These are phyloP conservation scores for Neckera pumila DNA, from an alignment of 225 moss, liverwort and hornwort genomes.

Conservation along the genomic window DNA sequence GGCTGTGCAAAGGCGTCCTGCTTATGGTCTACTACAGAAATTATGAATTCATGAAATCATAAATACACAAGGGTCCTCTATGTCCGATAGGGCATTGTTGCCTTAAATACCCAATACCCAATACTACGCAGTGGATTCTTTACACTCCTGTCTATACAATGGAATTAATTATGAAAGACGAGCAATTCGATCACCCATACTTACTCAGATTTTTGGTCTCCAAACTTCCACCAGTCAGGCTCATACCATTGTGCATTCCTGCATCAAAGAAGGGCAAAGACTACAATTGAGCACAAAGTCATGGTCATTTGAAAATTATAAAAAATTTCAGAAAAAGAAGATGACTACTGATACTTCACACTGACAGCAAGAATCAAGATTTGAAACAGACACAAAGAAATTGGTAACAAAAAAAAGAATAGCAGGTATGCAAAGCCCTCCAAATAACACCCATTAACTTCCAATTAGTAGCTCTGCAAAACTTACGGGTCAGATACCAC, in stretches of 20 bases:
- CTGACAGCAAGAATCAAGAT: not conserved
- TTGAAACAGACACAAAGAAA: not conserved
- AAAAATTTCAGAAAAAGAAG: not conserved
- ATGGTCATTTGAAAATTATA: not conserved
- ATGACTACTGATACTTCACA: not conserved
- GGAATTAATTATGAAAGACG: not conserved
- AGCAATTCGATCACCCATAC: not conserved
- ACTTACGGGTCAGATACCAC: slow-evolving; percentile 61
- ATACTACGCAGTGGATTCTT: not conserved
- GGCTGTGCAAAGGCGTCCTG: not conserved
- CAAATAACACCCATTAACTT: not conserved
- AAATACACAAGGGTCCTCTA: not conserved
- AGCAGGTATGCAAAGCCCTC: not conserved
- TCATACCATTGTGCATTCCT: slow-evolving; percentile 86
- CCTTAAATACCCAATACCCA: not conserved
- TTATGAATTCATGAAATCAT: not conserved
- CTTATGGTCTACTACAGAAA: not conserved
- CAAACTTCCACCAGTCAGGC: slow-evolving; percentile 99
- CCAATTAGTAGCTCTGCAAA: not conserved
- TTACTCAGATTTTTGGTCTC: slow-evolving; percentile 77
- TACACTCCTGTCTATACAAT: not conserved
- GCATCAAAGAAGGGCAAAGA: not conserved
- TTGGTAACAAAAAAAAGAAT: not conserved
- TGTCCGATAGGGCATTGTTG: not conserved
- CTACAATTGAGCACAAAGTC: not conserved